Conservation (phyloP, 2,329 filamentous ascomycete genomes). For the Thermochaetoides dissita region DNA sequence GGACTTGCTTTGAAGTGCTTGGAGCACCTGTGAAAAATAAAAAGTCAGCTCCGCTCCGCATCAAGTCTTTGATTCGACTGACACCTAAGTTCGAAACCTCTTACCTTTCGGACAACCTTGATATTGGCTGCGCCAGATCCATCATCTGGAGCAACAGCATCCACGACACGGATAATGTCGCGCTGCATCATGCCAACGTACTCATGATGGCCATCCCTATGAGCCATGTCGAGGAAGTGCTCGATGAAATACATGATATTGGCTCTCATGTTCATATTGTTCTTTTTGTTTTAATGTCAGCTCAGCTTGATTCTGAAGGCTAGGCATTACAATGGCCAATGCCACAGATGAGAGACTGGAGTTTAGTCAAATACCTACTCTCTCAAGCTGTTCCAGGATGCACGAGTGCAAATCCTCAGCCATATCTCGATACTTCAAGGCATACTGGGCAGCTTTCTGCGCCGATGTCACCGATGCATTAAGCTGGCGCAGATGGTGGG, state of each 20-base stretch:
- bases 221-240: conserved; percentile 76
- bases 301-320: no score
- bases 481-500: conserved; percentile 72
- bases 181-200: conserved; percentile 92
- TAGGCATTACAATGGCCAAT: no score
- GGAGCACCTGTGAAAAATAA: conserved; percentile 40
- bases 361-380: conserved; percentile 31
- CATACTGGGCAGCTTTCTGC: conserved; percentile 88
- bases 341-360: no score
- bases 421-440: conserved; percentile 83
- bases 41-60: no score
- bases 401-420: conserved; percentile 96
- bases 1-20: conserved; percentile 53
- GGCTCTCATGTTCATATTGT: conserved; percentile 89
- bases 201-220: conserved; percentile 58
- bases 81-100: neutral
- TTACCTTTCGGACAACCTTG: conserved; percentile 73
- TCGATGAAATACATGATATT: conserved; percentile 99
- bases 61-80: no score
- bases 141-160: conserved; percentile 78
- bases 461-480: conserved; percentile 81
- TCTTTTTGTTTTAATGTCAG: conserved; percentile 30
- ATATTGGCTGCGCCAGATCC: conserved; percentile 85
- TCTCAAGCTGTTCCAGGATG: conserved; percentile 88
- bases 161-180: conserved; percentile 81